Base-by-base conservation (phyloP, 129 eudicot genomes). In the Flaveria brownii region DNA sequence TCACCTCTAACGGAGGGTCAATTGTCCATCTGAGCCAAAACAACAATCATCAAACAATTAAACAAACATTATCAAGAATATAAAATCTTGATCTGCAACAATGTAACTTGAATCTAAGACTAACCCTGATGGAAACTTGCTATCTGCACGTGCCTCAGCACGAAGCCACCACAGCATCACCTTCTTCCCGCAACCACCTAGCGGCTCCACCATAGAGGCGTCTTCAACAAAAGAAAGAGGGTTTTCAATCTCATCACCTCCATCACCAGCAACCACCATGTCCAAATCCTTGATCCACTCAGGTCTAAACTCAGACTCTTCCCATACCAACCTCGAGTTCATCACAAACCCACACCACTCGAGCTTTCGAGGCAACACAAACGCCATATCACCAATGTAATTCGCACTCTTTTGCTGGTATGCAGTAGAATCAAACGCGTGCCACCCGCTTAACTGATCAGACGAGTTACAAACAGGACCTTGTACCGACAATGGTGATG, bases 121-220 rank as follows among this genome's bases (percentile, higher is more conserved):
- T 86, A 78, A 93, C 98, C 98, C 83, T 50, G 96, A 41, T 51
- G 98, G 98, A 61, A 93, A 93, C 77, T 88, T 93, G 91, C 98
- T 88, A 61, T 93, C 98, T 4, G 96, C 88, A 60, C 97, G 90
- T 15, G 98, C 98, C 88, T 93, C 98, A 60, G 85, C 96, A 47
- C 98, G 96, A 30, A 88, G 88, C 98, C 98, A 93, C 97, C 98
- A 90, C 33, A 90, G 45, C 96, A 93, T 71, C 77, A 93, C 88
- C 47, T 88, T 93, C 81, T 89, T 89, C 64, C 98, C 98, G 78
- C 98, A 93, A 73, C 85, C 82, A 41, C 98, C 98, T 42, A 93
- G 86, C 20, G 98, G 98, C 75, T 93, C 97, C 80, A 90, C 97
- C 25, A 85, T 86, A 1, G 97, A 88, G 73, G 84, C 22, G 42